phyloP scores from a whole-genome alignment of 176 grass and related monocot genomes.

The Tillandsia fasciculata region DNA sequence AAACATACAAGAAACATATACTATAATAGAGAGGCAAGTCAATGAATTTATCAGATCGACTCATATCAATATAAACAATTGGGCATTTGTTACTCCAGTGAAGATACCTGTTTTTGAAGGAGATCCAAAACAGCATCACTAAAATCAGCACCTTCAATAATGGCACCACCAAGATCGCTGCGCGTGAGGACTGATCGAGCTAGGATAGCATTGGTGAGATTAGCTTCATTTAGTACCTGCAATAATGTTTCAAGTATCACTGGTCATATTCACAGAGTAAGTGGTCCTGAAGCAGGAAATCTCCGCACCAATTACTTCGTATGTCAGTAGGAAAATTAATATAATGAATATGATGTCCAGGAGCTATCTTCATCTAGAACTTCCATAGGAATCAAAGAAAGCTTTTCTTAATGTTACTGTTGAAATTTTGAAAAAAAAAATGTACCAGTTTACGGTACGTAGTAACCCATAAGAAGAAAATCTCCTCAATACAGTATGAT shows the following conservation, averaged over 20 bases:
- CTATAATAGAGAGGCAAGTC: too few species aligned
- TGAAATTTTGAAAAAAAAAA: too few species aligned
- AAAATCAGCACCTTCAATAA: conserved; percentile 90
- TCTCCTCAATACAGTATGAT: too few species aligned
- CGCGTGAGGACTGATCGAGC: conserved; percentile 73
- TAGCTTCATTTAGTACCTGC: conserved; percentile 97
- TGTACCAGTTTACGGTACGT: too few species aligned
- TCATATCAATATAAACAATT: neutral
- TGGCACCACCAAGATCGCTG: conserved; percentile 87
- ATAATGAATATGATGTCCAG: neutral
- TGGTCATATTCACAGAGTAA: neutral
- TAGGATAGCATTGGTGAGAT: conserved; percentile 89
- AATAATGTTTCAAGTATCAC: neutral
- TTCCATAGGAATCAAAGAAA: too few species aligned
- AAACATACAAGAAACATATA: too few species aligned
- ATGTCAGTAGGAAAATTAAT: neutral
- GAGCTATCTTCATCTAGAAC: neutral
- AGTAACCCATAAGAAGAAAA: too few species aligned
- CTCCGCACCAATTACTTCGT: neutral
- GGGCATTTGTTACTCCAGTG: neutral
- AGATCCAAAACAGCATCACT: conserved; percentile 97
- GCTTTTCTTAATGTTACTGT: too few species aligned
- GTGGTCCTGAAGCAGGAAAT: neutral
- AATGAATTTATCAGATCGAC: too few species aligned
- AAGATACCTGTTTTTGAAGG: conserved; percentile 65